Percentiles rank a stretch among this genome's conserved stretches.
Conservation (phyloP, 2,329 filamentous ascomycete species). For the Pseudodiploospora longispora region DNA sequence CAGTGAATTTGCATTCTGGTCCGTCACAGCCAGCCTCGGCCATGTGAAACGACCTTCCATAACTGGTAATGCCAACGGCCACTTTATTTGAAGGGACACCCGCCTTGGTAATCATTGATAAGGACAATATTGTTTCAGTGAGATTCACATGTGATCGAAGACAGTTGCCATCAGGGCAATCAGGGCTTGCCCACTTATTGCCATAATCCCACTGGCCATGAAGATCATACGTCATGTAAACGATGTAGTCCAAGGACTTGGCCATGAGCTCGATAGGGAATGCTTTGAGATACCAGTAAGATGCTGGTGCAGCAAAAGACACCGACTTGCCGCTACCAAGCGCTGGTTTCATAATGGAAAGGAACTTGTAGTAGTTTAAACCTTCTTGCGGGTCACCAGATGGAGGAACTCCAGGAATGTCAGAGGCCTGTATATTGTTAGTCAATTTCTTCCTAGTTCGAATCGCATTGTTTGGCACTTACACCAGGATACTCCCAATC, state of each 20-base stretch:
- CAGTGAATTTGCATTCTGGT: constrained; percentile 17
- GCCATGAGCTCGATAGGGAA: constrained; percentile 27
- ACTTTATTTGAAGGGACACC: constrained; percentile 20
- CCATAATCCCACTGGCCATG: constrained; percentile 16
- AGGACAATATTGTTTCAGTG: constrained; percentile 26
- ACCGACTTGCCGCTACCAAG: constrained; percentile 24
- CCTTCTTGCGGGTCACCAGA: not conserved
- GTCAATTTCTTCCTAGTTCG: too few relatives aligned
- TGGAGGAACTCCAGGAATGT: constrained; percentile 5
- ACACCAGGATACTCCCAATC: constrained; percentile 33
- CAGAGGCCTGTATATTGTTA: not conserved
- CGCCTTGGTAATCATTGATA: constrained; percentile 29
- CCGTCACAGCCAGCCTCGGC: constrained; percentile 7
- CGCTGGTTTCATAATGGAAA: constrained; percentile 13
- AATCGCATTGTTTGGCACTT: not conserved
- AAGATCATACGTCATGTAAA: constrained; percentile 27
- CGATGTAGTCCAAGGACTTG: constrained; percentile 20
- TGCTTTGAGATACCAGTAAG: constrained; percentile 30
- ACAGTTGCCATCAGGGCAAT: constrained; percentile 24
- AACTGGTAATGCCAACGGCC: constrained; percentile 17
- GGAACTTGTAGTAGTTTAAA: constrained; percentile 2
- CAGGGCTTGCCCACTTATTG: constrained; percentile 18
- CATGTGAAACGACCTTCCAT: constrained; percentile 7
- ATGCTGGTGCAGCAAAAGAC: constrained; percentile 29
- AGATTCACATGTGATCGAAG: constrained; percentile 27